phyloP scores from a whole-genome alignment of 805 yeast genomes.

The Blastobotrys chiropterorum region DNA sequence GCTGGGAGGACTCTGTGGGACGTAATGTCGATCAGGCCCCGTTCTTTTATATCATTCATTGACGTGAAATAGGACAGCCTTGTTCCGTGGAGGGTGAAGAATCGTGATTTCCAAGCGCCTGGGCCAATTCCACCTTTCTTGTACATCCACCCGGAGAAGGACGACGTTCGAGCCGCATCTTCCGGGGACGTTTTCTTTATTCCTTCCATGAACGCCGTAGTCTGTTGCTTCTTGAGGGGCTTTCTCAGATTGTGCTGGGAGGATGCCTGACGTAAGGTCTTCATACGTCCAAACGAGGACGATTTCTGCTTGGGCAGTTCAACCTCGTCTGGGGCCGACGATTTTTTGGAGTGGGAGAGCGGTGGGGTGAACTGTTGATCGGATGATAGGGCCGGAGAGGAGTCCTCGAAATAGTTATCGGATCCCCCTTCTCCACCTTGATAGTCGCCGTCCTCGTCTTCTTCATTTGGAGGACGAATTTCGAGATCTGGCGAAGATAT shows the following conservation, averaged over 20 bases:
- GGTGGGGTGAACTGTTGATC: neutral
- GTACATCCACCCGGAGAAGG: conserved; percentile 90
- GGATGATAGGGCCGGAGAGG: neutral
- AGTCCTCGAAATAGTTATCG: neutral
- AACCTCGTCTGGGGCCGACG: neutral
- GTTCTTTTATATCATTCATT: conserved; percentile 73
- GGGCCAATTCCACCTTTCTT: conserved; percentile 80
- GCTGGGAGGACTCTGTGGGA: conserved; percentile 88
- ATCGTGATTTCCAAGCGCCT: conserved; percentile 88
- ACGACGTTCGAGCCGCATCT: conserved; percentile 71
- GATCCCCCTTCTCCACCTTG: neutral
- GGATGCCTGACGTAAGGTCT: conserved; percentile 48
- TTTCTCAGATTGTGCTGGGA: conserved; percentile 37
- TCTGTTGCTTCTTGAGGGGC: conserved; percentile 29
- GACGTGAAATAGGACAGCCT: conserved; percentile 81
- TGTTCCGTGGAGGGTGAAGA: conserved; percentile 85
- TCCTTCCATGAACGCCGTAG: conserved; percentile 60
- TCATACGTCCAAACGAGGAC: conserved; percentile 28
- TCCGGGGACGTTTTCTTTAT: conserved; percentile 68
- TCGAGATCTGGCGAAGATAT: no score
- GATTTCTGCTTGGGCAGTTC: neutral
- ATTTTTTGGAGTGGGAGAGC: conserved; percentile 1
- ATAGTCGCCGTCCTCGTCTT: neutral
- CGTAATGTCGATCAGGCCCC: conserved; percentile 92
- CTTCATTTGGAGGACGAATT: no score